Conservation (phyloP, 2,329 filamentous ascomycete species). For the Dissoconium aciculare region DNA sequence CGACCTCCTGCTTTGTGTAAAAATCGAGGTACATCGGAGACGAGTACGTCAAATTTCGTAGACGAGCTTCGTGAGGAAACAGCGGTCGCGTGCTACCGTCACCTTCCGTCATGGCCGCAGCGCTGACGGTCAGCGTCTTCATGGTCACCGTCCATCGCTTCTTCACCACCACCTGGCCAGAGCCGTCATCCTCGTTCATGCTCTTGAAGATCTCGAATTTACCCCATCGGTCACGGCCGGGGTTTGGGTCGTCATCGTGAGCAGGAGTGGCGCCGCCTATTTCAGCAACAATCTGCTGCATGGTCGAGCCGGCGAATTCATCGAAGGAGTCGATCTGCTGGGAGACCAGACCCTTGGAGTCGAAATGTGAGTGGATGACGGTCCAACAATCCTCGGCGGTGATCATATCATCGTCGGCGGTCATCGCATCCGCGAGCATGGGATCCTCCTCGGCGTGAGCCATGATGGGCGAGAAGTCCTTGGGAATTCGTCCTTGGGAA, state of each 20-base stretch:
- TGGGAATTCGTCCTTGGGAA: no score
- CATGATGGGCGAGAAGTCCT: no score
- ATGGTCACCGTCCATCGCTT: slow-evolving; percentile 93
- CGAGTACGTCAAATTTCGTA: slow-evolving; percentile 91
- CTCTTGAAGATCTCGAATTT: slow-evolving; percentile 1
- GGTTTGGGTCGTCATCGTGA: slow-evolving; percentile 86
- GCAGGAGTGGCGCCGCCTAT: slow-evolving; percentile 46
- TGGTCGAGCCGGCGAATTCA: slow-evolving; percentile 85
- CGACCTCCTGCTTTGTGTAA: slow-evolving; percentile 68
- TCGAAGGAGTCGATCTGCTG: slow-evolving; percentile 98
- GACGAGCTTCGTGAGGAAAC: slow-evolving; percentile 83
- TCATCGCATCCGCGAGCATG: slow-evolving; percentile 12
- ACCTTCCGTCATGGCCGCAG: slow-evolving; percentile 82
- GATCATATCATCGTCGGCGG: slow-evolving; percentile 36
- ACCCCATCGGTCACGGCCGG: slow-evolving; percentile 41
- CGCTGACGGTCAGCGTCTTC: slow-evolving; percentile 73
- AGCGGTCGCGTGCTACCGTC: slow-evolving; percentile 77
- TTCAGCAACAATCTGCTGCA: slow-evolving; percentile 88
- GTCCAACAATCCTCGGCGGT: slow-evolving; percentile 97
- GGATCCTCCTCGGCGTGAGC: slow-evolving; percentile 14
- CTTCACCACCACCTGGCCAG: slow-evolving; percentile 57
- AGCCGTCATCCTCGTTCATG: slow-evolving; percentile 39
- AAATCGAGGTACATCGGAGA: slow-evolving; percentile 83
- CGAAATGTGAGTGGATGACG: slow-evolving; percentile 94
- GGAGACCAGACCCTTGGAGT: slow-evolving; percentile 85